Percentiles rank a stretch among this genome's conserved stretches.
phyloP scores from a whole-genome alignment of 257 asterid genomes.

The Solanum etuberosum region DNA sequence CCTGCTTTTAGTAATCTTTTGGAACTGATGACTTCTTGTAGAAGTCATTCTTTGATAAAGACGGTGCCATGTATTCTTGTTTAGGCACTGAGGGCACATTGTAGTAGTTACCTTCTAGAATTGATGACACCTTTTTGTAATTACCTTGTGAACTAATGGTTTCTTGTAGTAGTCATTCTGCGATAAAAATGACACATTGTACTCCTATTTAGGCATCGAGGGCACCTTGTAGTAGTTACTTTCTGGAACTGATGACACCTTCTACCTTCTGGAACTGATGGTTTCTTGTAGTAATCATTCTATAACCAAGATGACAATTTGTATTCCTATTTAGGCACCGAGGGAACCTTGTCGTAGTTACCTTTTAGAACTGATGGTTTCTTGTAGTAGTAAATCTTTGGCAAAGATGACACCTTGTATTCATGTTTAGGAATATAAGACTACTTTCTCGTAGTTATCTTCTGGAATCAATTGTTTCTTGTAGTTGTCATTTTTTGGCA shows the following conservation, averaged over 20 bases:
- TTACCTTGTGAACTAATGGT: background rate
- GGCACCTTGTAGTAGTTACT: background rate
- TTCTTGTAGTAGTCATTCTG: background rate
- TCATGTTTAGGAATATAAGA: no score
- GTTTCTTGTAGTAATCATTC: background rate
- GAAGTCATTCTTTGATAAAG: background rate
- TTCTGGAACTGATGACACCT: background rate
- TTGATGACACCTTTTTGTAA: background rate
- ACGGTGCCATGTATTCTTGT: background rate
- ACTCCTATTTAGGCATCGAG: background rate
- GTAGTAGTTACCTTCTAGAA: background rate
- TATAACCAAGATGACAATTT: background rate
- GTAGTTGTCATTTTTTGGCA: no score
- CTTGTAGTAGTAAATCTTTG: background rate
- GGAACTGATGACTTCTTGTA: background rate
- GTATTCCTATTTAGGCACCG: background rate
- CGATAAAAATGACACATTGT: background rate
- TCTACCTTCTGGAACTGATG: background rate
- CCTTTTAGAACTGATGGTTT: background rate
- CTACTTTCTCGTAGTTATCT: no score
- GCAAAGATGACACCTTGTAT: background rate
- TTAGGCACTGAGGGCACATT: background rate
- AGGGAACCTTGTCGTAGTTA: background rate
- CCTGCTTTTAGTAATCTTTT: background rate
- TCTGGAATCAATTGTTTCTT: no score